phyloP scores from a whole-genome alignment of 2,329 filamentous ascomycete species.

The Aschersonia sp. region DNA sequence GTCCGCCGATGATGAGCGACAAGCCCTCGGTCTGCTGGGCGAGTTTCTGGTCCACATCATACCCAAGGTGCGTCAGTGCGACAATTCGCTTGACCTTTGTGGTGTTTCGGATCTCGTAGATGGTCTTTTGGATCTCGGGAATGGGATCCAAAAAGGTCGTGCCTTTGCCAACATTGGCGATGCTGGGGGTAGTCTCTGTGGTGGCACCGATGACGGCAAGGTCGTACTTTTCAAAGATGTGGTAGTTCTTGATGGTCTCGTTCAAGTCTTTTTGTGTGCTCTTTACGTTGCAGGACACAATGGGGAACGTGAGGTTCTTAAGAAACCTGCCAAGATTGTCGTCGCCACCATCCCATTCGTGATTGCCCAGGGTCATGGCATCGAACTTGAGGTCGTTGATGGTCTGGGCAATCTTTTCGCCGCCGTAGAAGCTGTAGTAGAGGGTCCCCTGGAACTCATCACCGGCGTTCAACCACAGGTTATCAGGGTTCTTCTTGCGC shows the following conservation, averaged over 20 bases:
- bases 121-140: constrained; percentile 41
- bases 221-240: constrained; percentile 45
- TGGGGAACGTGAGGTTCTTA: constrained; percentile 47
- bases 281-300: constrained; percentile 47
- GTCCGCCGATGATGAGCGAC: constrained; percentile 53
- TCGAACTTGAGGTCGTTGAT: constrained; percentile 52
- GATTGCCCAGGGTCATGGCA: constrained; percentile 53
- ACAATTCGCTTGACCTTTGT: constrained; percentile 51
- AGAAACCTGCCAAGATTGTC: constrained; percentile 47
- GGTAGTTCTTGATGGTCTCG: constrained; percentile 48
- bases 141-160: constrained; percentile 45
- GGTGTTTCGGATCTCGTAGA: constrained; percentile 44
- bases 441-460: constrained; percentile 57
- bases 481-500: constrained; percentile 41
- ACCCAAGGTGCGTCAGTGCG: constrained; percentile 53
- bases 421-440: constrained; percentile 51
- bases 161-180: constrained; percentile 40
- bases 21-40: constrained; percentile 45
- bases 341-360: constrained; percentile 52
- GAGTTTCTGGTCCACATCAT: constrained; percentile 46
- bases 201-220: constrained; percentile 51
- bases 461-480: constrained; percentile 49
- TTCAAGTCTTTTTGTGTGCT: constrained; percentile 45
- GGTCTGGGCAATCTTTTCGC: constrained; percentile 53
- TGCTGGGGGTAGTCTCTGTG: constrained; percentile 20